Base-by-base conservation (phyloP, 1,139 yeast genomes). In the Taiozyma onychis region DNA sequence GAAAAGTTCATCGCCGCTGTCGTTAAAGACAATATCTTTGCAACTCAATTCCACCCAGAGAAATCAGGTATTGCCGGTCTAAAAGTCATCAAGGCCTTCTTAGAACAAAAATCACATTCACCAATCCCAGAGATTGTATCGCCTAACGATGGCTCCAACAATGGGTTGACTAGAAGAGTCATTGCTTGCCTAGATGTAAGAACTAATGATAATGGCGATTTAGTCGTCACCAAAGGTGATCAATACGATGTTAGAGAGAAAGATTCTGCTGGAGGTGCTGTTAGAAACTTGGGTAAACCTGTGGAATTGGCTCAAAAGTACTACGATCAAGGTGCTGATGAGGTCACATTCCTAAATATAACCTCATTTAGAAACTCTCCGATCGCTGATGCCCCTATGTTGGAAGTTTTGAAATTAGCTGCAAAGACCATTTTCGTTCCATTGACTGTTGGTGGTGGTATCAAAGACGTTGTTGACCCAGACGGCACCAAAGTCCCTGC, bases 131-230 rank as follows among this genome's bases (percentile, higher is more conserved):
- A 47, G 9, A 60, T 63, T 44, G 46, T 59, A 4, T 54, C 56
- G 5, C 53, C 58, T 8, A 72, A 75, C 48, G 84, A 80, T 56
- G 69, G 67, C 46, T 78, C 87, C 0, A 68, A 76, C 45, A 76
- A 82, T 52, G 97, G 97, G 0, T 74, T 93, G 39, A 84, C 97
- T 1, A 79, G 95, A 65, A 83, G 99, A 68, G 80, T 93, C 26
- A 90, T 93, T 67, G 99, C 99, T 0, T 93, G 99, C 68, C 70
- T 93, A 46, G 99, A 93, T 65, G 99, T 93, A n/a, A 82, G 99
- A 63, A 77, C 96, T 9, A 93, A 93, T 64, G 99, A 93, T 63
- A 75, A 76, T 41, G 99, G 99, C 39, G 99, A 93, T 64, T 75
- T 93, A 59, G 98, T 93, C 0, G 99, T 93, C 35, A 93, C 99